These are phyloP conservation scores for Debaryomyces nepalensis DNA, from an alignment of 1,139 yeast genomes.

Conservation along the genomic window DNA sequence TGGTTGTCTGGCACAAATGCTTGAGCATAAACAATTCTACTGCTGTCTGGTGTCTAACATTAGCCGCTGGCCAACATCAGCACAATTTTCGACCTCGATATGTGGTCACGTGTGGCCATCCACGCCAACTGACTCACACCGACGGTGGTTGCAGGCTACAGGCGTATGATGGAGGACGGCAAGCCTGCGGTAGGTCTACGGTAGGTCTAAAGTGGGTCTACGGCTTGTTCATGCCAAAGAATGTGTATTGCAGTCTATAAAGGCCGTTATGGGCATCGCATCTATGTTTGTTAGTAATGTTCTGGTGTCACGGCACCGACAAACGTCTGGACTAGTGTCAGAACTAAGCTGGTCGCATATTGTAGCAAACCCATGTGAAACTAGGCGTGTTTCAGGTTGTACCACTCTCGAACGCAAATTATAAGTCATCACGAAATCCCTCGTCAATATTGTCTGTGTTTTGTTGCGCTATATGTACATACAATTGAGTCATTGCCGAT, in stretches of 20 bases:
- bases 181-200: background rate
- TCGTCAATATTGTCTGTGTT: too few species aligned
- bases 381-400: conserved; percentile 52
- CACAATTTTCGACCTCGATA: background rate
- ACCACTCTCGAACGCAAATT: conserved; percentile 58
- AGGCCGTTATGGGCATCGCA: too few species aligned
- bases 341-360: conserved; percentile 48
- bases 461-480: too few species aligned
- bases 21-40: conserved; percentile 13
- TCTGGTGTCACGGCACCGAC: too few species aligned
- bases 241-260: too few species aligned
- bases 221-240: too few species aligned
- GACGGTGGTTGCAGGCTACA: background rate
- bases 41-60: background rate
- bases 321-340: conserved; percentile 8
- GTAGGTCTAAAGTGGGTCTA: background rate
- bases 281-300: conserved; percentile 3
- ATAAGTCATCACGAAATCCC: conserved; percentile 46
- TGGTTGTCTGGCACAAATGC: conserved; percentile 9
- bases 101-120: background rate
- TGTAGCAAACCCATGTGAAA: conserved; percentile 40
- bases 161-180: background rate
- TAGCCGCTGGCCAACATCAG: background rate
- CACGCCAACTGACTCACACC: background rate
- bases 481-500: too few species aligned